Conservation (phyloP, 2,329 filamentous ascomycete species). For the Bipolaris gigantea region DNA sequence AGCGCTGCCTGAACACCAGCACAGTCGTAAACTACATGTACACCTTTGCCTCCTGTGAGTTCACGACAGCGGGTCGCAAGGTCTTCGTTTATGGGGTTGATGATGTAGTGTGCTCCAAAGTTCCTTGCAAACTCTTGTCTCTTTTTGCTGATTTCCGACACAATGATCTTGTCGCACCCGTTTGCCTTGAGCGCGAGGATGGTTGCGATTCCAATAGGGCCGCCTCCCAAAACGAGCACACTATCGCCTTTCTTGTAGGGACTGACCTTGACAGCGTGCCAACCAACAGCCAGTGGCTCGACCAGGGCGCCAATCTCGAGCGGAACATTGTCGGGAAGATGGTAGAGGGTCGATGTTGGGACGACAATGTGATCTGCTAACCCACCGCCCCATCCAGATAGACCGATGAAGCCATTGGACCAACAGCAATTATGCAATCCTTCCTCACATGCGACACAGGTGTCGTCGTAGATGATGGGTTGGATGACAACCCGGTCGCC, state of each 20-base stretch:
- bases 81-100: constrained; percentile 56
- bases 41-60: constrained; percentile 51
- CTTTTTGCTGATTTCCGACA: constrained; percentile 54
- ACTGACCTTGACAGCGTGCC: constrained; percentile 58
- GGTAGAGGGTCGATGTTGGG: constrained; percentile 51
- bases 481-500: constrained; percentile 55
- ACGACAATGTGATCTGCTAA: constrained; percentile 57
- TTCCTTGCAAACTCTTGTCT: constrained; percentile 54
- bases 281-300: constrained; percentile 59
- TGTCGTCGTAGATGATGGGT: constrained; percentile 59
- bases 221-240: constrained; percentile 56
- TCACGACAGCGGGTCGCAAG: constrained; percentile 49
- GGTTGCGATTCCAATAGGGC: constrained; percentile 55
- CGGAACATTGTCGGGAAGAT: constrained; percentile 55
- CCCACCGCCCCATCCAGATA: constrained; percentile 58
- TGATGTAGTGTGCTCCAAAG: constrained; percentile 57
- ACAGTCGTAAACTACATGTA: constrained; percentile 56
- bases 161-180: constrained; percentile 51
- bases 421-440: constrained; percentile 59
- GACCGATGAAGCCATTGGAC: constrained; percentile 57
- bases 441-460: constrained; percentile 56
- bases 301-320: constrained; percentile 57
- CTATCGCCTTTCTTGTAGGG: constrained; percentile 52
- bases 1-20: constrained; percentile 57
- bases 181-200: constrained; percentile 37